phyloP scores from a whole-genome alignment of 1,284 basidiomycete species.

The Naganishia cerealis region DNA sequence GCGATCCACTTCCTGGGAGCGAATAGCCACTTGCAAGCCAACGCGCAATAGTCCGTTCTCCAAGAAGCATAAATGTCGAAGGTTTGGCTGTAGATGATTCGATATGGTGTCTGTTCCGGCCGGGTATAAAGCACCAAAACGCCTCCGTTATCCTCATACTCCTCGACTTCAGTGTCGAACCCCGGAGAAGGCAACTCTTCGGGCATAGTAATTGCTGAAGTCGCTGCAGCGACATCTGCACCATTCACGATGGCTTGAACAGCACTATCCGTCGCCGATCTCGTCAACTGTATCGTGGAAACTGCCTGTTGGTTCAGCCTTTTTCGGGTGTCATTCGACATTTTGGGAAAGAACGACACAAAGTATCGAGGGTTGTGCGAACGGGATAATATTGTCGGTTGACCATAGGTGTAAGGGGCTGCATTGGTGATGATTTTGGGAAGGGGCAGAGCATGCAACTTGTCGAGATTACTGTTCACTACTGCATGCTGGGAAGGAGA shows the following conservation, averaged over 20 bases:
- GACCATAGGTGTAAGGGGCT: conserved; percentile 26
- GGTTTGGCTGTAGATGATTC: conserved; percentile 25
- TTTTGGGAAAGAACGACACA: conserved; percentile 25
- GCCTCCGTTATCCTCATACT: conserved; percentile 24
- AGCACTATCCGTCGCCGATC: conserved; percentile 4
- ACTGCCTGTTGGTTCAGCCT: conserved; percentile 15
- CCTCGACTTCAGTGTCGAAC: conserved; percentile 25
- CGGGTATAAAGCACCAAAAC: conserved; percentile 27
- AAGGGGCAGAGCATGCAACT: conserved; percentile 16
- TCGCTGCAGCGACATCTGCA: conserved; percentile 10
- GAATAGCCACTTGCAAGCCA: conserved; percentile 24
- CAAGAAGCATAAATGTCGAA: conserved; percentile 27
- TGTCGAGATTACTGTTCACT: conserved; percentile 11
- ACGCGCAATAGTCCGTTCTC: conserved; percentile 28
- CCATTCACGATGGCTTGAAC: conserved; percentile 26
- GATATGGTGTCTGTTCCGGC: conserved; percentile 12
- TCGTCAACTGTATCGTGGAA: not conserved
- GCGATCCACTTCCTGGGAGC: conserved; percentile 19
- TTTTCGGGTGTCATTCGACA: conserved; percentile 15
- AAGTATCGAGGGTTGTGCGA: conserved; percentile 29
- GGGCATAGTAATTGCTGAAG: conserved; percentile 1
- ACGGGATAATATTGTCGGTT: conserved; percentile 26
- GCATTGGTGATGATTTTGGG: conserved; percentile 14
- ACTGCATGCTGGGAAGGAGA: conserved; percentile 11
- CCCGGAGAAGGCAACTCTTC: conserved; percentile 10